Evolutionary conservation across 352 stramenopile genomes (phyloP).

Genomic region (Pythium folliculosum): DNA sequence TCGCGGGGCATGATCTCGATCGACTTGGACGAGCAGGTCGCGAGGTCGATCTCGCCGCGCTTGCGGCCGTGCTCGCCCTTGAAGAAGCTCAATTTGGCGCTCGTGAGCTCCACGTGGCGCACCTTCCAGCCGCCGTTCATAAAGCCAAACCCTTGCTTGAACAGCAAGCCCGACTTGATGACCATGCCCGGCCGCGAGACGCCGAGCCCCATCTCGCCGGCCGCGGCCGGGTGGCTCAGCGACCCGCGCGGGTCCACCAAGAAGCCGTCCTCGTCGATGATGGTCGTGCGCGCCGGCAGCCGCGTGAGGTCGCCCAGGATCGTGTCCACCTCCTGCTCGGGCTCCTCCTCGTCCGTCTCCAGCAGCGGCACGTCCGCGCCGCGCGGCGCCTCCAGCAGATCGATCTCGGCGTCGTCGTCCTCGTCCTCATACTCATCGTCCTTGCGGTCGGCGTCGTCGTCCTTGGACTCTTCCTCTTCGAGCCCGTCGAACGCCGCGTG

Average conservation of each 20-base stretch:
- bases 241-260: constrained; percentile 17
- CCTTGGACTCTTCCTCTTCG: constrained; percentile 25
- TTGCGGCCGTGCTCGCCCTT: constrained; percentile 68
- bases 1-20: constrained; percentile 85
- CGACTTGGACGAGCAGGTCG: constrained; percentile 59
- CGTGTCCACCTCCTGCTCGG: constrained; percentile 59
- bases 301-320: constrained; percentile 61
- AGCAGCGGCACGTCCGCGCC: constrained; percentile 23
- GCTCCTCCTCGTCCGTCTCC: constrained; percentile 38
- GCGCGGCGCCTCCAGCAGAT: constrained; percentile 26
- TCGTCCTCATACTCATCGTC: constrained; percentile 21
- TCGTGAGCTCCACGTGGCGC: constrained; percentile 68
- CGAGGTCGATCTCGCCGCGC: constrained; percentile 72
- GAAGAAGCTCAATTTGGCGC: constrained; percentile 70
- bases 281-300: constrained; percentile 56
- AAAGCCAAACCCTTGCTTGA: constrained; percentile 73
- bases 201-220: constrained; percentile 13
- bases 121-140: constrained; percentile 75
- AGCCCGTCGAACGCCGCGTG: constrained; percentile 7
- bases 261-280: constrained; percentile 70
- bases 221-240: constrained; percentile 10
- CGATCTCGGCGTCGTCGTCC: constrained; percentile 38
- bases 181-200: constrained; percentile 28
- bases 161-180: constrained; percentile 73
- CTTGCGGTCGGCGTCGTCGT: constrained; percentile 11